A percentile compares a stretch with the other conserved stretches of the same genome.
phyloP scores from a whole-genome alignment of 805 yeast species.

The Candida loeiensis region DNA sequence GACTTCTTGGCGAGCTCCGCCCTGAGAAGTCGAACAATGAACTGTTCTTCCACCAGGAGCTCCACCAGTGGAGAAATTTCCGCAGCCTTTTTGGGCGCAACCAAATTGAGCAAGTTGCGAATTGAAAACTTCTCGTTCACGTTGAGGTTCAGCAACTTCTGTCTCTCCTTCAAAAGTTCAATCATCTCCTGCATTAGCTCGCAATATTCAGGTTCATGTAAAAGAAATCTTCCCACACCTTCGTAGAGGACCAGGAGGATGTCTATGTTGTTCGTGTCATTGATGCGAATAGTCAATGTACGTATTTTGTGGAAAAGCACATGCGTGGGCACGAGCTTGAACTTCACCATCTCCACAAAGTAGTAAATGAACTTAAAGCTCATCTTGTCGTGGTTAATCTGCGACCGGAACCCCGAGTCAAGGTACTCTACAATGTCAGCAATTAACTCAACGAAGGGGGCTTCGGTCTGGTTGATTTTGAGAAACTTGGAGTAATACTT shows the following conservation, averaged over 20 bases:
- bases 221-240: constrained; percentile 62
- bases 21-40: constrained; percentile 48
- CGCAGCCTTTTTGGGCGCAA: constrained; percentile 52
- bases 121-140: constrained; percentile 57
- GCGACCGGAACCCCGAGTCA: constrained; percentile 59
- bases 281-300: constrained; percentile 48
- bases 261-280: constrained; percentile 60
- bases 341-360: constrained; percentile 73
- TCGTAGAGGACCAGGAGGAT: constrained; percentile 69
- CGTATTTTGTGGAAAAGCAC: constrained; percentile 71
- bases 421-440: constrained; percentile 51
- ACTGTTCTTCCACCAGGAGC: constrained; percentile 16
- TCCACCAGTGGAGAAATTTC: constrained; percentile 9
- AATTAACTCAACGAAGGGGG: constrained; percentile 44
- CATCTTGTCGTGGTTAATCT: constrained; percentile 48
- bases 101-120: constrained; percentile 51
- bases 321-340: constrained; percentile 67
- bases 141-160: constrained; percentile 47
- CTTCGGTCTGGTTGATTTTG: constrained; percentile 48
- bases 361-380: constrained; percentile 58
- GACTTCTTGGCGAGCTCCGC: constrained; percentile 45
- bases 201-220: constrained; percentile 53
- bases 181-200: constrained; percentile 64
- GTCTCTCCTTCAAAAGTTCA: constrained; percentile 47
- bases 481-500: constrained; percentile 63